A percentile compares a stretch with the other conserved stretches of the same genome.
Evolutionary conservation across 2,329 filamentous ascomycete species (phyloP).

Genomic region (Epichloe sibirici): DNA sequence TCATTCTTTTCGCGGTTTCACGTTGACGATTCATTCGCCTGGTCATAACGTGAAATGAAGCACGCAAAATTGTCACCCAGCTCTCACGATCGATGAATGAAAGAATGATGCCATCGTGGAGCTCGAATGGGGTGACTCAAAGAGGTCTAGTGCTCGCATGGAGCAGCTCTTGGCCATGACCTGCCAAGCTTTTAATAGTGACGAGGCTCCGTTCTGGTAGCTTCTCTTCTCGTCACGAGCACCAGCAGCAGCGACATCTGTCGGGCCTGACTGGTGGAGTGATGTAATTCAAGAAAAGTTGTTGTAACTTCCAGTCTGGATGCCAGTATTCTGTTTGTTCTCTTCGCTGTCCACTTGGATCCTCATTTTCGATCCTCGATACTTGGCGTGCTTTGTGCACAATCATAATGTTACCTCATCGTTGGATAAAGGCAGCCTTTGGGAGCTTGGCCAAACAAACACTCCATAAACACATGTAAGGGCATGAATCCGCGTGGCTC

Average conservation of each 20-base stretch:
- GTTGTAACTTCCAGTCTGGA: not conserved
- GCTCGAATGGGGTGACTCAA: conserved; percentile 6
- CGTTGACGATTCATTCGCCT: not conserved
- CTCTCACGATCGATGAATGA: not conserved
- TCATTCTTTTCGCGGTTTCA: not conserved
- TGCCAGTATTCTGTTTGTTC: too few relatives aligned
- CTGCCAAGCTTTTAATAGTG: not conserved
- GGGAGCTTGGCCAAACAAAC: not conserved
- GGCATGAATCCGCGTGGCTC: not conserved
- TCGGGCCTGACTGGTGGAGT: not conserved
- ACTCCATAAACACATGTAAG: not conserved
- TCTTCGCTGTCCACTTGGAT: too few relatives aligned
- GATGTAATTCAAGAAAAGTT: not conserved
- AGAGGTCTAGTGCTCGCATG: not conserved
- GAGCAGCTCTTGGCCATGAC: not conserved
- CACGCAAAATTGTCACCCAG: conserved; percentile 1
- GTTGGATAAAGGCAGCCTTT: not conserved
- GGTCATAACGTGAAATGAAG: not conserved
- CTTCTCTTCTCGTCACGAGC: not conserved
- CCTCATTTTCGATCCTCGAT: not conserved
- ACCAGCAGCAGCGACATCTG: not conserved
- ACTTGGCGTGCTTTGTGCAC: not conserved
- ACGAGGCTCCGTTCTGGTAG: not conserved
- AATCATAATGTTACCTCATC: not conserved
- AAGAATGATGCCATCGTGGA: conserved; percentile 6